These are phyloP conservation scores for Aureobasidium melanogenum DNA, from an alignment of 2,329 filamentous ascomycete genomes.

Conservation along the genomic window DNA sequence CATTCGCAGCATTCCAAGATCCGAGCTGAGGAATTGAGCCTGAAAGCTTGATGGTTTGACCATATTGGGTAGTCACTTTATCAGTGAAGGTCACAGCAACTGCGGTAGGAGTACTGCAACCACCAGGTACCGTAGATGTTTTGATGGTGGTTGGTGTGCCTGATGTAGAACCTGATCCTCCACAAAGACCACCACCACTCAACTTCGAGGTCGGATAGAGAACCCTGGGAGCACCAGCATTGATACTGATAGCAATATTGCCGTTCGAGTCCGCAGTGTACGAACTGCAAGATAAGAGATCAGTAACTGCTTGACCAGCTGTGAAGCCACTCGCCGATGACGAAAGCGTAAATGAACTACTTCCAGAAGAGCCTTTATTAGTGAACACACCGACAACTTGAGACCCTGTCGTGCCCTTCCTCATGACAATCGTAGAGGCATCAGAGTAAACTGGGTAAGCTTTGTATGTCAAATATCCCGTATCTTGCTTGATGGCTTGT, in stretches of 20 bases:
- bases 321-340: conserved; percentile 22
- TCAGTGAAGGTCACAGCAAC: conserved; percentile 52
- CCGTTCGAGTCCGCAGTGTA: conserved; percentile 36
- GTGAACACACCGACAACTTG: conserved; percentile 38
- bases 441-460: conserved; percentile 37
- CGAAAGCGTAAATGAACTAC: neutral
- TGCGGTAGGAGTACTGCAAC: conserved; percentile 9
- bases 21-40: conserved; percentile 52
- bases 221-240: conserved; percentile 35
- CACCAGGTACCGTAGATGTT: neutral
- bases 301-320: conserved; percentile 20
- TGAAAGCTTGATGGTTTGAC: conserved; percentile 56
- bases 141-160: neutral
- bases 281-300: conserved; percentile 37
- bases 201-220: conserved; percentile 31
- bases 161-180: neutral
- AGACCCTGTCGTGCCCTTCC: conserved; percentile 31
- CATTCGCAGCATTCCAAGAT: conserved; percentile 45
- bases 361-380: conserved; percentile 29
- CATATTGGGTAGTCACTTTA: conserved; percentile 46
- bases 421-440: conserved; percentile 35
- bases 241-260: conserved; percentile 36
- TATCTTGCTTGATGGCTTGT: conserved; percentile 31
- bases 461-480: conserved; percentile 33
- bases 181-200: conserved; percentile 29